These are phyloP conservation scores for Wickerhamomyces hampshirensis DNA, from an alignment of 805 yeast species.

Conservation along the genomic window DNA sequence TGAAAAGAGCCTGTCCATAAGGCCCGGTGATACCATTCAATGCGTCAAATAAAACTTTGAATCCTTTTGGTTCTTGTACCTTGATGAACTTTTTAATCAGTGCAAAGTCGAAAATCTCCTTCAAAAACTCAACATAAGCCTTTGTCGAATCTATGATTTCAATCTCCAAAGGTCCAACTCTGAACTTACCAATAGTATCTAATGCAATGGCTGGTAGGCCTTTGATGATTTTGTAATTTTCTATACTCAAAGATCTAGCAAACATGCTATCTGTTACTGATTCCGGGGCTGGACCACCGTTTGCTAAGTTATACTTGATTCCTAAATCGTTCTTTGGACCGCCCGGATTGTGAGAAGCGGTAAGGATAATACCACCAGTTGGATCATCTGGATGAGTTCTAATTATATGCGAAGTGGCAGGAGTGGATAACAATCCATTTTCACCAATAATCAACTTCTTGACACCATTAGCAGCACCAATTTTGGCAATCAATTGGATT, in stretches of 20 bases:
- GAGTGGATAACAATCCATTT: constrained; percentile 85
- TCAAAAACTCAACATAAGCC: constrained; percentile 75
- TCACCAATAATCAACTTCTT: constrained; percentile 81
- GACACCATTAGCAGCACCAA: constrained; percentile 91
- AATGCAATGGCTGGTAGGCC: constrained; percentile 66
- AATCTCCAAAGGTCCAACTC: constrained; percentile 58
- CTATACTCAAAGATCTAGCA: constrained; percentile 57
- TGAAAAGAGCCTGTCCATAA: constrained; percentile 79
- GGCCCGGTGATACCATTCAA: constrained; percentile 97
- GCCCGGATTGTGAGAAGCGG: constrained; percentile 98
- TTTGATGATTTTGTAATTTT: constrained; percentile 52
- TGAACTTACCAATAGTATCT: constrained; percentile 44
- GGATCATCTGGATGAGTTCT: constrained; percentile 51
- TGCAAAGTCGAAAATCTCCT: constrained; percentile 81
- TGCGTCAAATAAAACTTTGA: constrained; percentile 81
- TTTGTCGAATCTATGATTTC: constrained; percentile 80
- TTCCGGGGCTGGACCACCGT: constrained; percentile 99
- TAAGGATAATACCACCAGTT: constrained; percentile 93
- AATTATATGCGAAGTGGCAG: constrained; percentile 93
- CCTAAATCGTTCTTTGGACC: constrained; percentile 92
- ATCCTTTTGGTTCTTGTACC: constrained; percentile 41
- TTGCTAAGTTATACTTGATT: constrained; percentile 88
- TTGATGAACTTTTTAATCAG: constrained; percentile 68
- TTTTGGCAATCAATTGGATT: constrained; percentile 73
- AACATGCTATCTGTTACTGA: constrained; percentile 83